A percentile compares a stretch with the other conserved stretches of the same genome.
Conservation (phyloP, 192 early-diverging fungal genomes). For the Mortierella alpina region DNA sequence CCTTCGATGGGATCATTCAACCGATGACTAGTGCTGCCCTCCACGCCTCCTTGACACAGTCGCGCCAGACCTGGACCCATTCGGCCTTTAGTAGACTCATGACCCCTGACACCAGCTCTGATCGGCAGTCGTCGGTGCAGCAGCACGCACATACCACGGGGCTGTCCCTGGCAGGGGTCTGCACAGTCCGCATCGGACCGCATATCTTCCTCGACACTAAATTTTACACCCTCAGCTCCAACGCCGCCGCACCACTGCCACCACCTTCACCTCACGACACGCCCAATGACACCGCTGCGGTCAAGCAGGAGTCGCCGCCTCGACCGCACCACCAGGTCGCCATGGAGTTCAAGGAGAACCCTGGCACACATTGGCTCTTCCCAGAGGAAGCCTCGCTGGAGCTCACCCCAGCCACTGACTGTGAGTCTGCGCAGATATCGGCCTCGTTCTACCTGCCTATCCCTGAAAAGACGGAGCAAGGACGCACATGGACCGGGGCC, state of each 20-base stretch:
- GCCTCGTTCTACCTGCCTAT: slow-evolving; percentile 30
- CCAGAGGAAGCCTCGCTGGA: slow-evolving; percentile 60
- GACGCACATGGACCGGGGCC: neutral
- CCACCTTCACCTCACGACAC: neutral
- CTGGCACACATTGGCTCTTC: slow-evolving; percentile 51
- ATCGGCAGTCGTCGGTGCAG: slow-evolving; percentile 1
- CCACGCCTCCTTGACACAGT: slow-evolving; percentile 19
- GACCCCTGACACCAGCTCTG: slow-evolving; percentile 3
- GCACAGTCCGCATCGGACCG: slow-evolving; percentile 64
- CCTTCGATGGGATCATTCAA: too few species aligned
- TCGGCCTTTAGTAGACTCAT: slow-evolving; percentile 20
- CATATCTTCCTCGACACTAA: slow-evolving; percentile 61
- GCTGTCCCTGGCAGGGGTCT: slow-evolving; percentile 39
- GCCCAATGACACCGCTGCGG: neutral
- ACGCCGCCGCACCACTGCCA: neutral
- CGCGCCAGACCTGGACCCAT: slow-evolving; percentile 48
- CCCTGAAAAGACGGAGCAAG: neutral
- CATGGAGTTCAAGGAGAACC: slow-evolving; percentile 67
- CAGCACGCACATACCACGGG: slow-evolving; percentile 4
- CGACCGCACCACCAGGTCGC: slow-evolving; percentile 37
- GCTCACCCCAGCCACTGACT: slow-evolving; percentile 19
- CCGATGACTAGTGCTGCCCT: neutral
- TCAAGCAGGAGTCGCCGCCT: neutral
- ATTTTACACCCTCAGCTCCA: slow-evolving; percentile 24
- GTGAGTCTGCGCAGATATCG: slow-evolving; percentile 22